These are phyloP conservation scores for Mortierella alpina DNA, from an alignment of 192 early-diverging fungal species.

Conservation along the genomic window DNA sequence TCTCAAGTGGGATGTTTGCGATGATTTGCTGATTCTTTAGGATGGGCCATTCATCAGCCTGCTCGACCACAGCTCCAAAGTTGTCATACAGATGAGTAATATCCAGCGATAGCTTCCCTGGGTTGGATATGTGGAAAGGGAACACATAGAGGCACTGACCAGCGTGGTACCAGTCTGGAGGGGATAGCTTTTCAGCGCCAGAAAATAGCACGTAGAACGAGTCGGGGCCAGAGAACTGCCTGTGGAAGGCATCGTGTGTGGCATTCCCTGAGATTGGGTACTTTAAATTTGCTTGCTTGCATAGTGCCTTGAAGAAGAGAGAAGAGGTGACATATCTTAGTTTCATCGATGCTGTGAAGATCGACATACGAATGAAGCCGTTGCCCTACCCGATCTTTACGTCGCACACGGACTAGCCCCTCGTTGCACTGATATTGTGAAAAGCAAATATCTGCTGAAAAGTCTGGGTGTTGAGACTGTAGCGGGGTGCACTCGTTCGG, in stretches of 20 bases:
- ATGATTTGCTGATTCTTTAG: conserved; percentile 11
- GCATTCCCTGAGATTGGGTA: conserved; percentile 38
- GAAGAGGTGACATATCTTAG: background rate
- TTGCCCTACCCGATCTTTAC: conserved; percentile 30
- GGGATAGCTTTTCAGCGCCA: conserved; percentile 36
- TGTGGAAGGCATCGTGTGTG: conserved; percentile 39
- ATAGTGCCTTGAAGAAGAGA: conserved; percentile 5
- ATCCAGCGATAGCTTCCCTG: conserved; percentile 30
- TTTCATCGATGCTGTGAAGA: background rate
- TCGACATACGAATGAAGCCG: too few species aligned
- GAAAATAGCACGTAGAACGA: conserved; percentile 46
- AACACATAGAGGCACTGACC: conserved; percentile 46
- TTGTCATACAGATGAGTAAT: conserved; percentile 41
- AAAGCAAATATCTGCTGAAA: conserved; percentile 44
- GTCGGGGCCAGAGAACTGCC: conserved; percentile 47
- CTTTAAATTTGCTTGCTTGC: conserved; percentile 14
- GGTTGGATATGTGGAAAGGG: conserved; percentile 48
- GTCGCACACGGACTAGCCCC: conserved; percentile 33
- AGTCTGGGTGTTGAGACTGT: conserved; percentile 33
- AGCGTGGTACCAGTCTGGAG: conserved; percentile 38
- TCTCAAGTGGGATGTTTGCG: conserved; percentile 24
- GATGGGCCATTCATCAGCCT: conserved; percentile 20
- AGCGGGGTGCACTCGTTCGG: conserved; percentile 31
- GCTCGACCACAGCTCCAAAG: conserved; percentile 28
- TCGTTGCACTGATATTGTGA: conserved; percentile 43